These are phyloP conservation scores for Penicillium canariense DNA, from an alignment of 495 filamentous ascomycete species.

Conservation along the genomic window DNA sequence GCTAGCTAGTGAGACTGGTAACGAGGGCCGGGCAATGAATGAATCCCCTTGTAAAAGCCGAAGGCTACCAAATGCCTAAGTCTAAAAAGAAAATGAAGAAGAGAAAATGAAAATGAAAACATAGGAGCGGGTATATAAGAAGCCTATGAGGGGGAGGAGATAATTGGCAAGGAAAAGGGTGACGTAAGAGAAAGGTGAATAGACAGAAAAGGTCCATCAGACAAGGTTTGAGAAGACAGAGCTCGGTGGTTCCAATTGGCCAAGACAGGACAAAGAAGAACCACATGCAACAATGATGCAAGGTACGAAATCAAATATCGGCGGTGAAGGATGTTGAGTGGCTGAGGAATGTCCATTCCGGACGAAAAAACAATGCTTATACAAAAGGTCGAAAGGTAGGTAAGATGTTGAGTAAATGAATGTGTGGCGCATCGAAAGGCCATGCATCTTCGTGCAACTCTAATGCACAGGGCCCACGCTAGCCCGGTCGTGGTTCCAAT, in stretches of 20 bases:
- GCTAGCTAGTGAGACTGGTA: background rate
- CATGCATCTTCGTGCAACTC: conserved; percentile 9
- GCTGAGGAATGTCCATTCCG: background rate
- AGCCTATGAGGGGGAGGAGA: background rate
- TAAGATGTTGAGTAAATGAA: conserved; percentile 8
- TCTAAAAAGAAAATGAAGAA: background rate
- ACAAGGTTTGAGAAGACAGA: conserved; percentile 1
- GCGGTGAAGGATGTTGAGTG: background rate
- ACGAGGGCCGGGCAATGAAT: background rate
- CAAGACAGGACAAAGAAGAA: background rate
- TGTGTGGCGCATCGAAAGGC: background rate
- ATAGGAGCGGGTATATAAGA: conserved; percentile 9
- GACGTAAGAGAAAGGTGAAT: background rate
- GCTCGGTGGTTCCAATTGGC: background rate
- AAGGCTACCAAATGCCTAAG: background rate
- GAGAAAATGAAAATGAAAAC: background rate
- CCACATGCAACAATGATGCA: conserved; percentile 6
- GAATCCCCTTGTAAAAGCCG: background rate
- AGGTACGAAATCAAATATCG: background rate
- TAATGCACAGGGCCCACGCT: conserved; percentile 40
- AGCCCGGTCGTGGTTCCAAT: conserved; percentile 35
- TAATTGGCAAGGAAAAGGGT: background rate
- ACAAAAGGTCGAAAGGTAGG: conserved; percentile 9
- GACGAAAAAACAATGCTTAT: background rate
- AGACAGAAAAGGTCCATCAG: background rate